Evolutionary conservation across 768 basidiomycete genomes (phyloP).

Genomic region (Auricularia cornea): DNA sequence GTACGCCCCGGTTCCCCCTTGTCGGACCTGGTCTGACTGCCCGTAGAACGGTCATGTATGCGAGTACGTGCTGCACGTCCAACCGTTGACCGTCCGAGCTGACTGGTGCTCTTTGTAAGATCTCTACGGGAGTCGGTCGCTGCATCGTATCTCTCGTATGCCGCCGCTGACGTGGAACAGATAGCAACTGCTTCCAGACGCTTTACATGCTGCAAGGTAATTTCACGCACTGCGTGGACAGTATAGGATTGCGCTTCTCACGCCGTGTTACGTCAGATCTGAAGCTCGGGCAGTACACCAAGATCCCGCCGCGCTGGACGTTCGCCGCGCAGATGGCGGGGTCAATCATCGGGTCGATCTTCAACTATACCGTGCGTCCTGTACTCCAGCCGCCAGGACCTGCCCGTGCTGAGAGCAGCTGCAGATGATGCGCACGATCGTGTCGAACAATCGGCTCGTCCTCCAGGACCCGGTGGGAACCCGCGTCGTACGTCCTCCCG

Average conservation of each 20-base stretch:
- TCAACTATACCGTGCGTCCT: slow-evolving; percentile 40
- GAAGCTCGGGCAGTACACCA: slow-evolving; percentile 49
- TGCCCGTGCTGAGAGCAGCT: not conserved
- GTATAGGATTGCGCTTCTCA: no score
- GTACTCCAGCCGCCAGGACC: slow-evolving; percentile 2
- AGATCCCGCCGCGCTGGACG: no score
- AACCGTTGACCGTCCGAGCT: no score
- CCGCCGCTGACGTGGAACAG: slow-evolving; percentile 29
- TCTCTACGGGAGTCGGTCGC: not conserved
- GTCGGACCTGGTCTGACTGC: no score
- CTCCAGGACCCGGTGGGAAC: slow-evolving; percentile 42
- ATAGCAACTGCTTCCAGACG: slow-evolving; percentile 45
- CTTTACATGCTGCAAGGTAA: slow-evolving; percentile 44
- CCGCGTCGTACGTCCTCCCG: slow-evolving; percentile 30
- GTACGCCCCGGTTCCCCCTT: slow-evolving; percentile 36
- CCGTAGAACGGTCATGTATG: no score
- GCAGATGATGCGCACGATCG: no score
- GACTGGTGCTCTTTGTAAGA: no score
- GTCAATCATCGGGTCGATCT: slow-evolving; percentile 42
- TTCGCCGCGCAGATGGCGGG: no score
- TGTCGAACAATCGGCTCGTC: slow-evolving; percentile 40
- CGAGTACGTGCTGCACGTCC: no score
- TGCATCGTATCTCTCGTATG: not conserved
- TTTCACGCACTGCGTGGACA: no score
- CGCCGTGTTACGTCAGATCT: no score